A percentile compares a stretch with the other conserved stretches of the same genome.
Conservation (phyloP, 306 rosid genomes). For the Cicer yamashitae region DNA sequence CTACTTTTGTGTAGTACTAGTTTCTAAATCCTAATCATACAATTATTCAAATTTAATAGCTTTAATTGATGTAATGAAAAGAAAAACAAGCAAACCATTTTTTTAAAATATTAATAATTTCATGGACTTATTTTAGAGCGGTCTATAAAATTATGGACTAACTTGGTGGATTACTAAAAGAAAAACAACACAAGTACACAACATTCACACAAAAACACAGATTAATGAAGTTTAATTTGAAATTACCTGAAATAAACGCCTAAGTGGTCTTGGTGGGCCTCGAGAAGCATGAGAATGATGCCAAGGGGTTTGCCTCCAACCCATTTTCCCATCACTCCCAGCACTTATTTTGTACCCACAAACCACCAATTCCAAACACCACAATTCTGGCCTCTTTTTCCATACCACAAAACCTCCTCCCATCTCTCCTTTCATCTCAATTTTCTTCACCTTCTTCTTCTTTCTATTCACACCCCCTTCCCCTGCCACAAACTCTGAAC, state of each 20-base stretch:
- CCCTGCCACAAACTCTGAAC: constrained; percentile 69
- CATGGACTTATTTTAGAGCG: too few species aligned
- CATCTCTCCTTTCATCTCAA: constrained; percentile 60
- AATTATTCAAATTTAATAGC: background rate
- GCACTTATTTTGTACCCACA: constrained; percentile 88
- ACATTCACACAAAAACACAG: background rate
- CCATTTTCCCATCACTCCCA: constrained; percentile 89
- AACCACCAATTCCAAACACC: constrained; percentile 91
- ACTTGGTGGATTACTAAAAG: too few species aligned
- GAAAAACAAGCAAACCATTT: background rate
- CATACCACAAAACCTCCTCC: constrained; percentile 91
- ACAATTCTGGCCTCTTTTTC: constrained; percentile 86
- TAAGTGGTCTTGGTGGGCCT: constrained; percentile 92
- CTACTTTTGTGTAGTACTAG: background rate
- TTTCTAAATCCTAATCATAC: background rate
- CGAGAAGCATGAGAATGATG: constrained; percentile 98
- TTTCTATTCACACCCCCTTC: constrained; percentile 50
- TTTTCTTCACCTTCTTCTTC: constrained; percentile 51
- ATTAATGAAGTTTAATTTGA: background rate
- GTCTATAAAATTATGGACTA: too few species aligned
- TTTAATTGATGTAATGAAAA: background rate
- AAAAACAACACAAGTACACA: background rate
- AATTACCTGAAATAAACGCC: constrained; percentile 85
- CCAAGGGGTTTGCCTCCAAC: constrained; percentile 99
- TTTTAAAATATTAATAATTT: too few species aligned